A percentile compares a stretch with the other conserved stretches of the same genome.
Evolutionary conservation across 176 grass and related monocot species (phyloP).

Genomic region (Olyra latifolia): DNA sequence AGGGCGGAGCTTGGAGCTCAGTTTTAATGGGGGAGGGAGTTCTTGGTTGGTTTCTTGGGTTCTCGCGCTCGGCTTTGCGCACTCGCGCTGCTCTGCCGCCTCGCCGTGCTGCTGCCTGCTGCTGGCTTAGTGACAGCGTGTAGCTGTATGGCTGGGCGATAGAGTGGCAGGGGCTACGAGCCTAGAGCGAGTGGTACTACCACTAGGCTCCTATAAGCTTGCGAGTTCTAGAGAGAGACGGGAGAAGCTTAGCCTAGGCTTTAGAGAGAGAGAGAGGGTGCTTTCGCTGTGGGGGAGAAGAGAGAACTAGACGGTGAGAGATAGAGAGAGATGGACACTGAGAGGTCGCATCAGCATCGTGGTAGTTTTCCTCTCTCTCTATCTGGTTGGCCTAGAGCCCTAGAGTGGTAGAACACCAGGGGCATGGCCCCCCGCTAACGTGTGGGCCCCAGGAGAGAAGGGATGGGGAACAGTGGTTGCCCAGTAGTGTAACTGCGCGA

Average conservation of each 20-base stretch:
- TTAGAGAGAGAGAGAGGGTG: neutral
- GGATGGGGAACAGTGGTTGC: conserved; percentile 8
- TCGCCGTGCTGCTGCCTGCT: conserved; percentile 23
- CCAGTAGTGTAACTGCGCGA: neutral
- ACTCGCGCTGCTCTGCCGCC: conserved; percentile 3
- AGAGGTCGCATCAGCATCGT: conserved; percentile 32
- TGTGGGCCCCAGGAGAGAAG: neutral
- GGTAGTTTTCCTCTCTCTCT: conserved; percentile 18
- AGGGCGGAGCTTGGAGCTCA: neutral
- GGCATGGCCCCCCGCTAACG: neutral
- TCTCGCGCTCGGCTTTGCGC: conserved; percentile 37
- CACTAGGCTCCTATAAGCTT: neutral
- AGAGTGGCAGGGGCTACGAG: conserved; percentile 42
- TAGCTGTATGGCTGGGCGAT: conserved; percentile 40
- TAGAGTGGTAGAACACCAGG: conserved; percentile 13
- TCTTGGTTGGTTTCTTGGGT: conserved; percentile 54
- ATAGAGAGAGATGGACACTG: conserved; percentile 26
- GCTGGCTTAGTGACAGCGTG: conserved; percentile 48
- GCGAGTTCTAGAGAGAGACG: conserved; percentile 27
- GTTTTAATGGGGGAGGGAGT: conserved; percentile 33
- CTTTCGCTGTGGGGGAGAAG: conserved; percentile 22
- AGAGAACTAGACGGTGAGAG: neutral
- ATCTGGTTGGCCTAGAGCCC: conserved; percentile 34
- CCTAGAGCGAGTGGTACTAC: neutral
- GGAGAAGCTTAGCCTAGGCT: neutral